These are phyloP conservation scores for Tardiomyces depauwii DNA, from an alignment of 1,139 yeast genomes.

Conservation along the genomic window DNA sequence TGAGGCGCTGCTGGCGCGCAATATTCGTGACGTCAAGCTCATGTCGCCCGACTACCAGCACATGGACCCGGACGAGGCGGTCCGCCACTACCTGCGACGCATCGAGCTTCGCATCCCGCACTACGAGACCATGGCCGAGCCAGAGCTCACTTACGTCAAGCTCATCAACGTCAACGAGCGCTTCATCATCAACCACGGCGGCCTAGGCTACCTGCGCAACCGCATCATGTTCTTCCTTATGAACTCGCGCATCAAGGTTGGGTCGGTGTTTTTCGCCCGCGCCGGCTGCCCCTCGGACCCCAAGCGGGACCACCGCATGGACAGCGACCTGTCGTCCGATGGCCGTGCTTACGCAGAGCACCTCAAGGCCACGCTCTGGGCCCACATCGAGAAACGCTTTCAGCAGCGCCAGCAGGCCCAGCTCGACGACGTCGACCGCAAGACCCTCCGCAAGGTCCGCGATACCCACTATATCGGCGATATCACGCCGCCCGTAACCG, in stretches of 20 bases:
- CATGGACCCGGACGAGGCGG: constrained; percentile 45
- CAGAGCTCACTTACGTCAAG: constrained; percentile 59
- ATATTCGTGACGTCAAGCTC: constrained; percentile 69
- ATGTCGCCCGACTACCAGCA: constrained; percentile 80
- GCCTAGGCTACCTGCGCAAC: constrained; percentile 78
- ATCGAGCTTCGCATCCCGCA: constrained; percentile 33
- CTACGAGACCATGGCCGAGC: constrained; percentile 34
- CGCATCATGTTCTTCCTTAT: constrained; percentile 82
- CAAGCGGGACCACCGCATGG: constrained; percentile 24
- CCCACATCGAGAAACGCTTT: constrained; percentile 36
- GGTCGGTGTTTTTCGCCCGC: constrained; percentile 81
- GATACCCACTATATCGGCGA: background rate
- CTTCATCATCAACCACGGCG: constrained; percentile 67
- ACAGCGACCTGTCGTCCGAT: constrained; percentile 25
- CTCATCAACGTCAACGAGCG: constrained; percentile 84
- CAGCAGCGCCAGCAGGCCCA: constrained; percentile 50
- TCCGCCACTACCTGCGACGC: constrained; percentile 32
- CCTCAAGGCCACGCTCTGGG: constrained; percentile 30
- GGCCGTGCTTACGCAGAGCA: constrained; percentile 30
- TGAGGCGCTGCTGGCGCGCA: constrained; percentile 53
- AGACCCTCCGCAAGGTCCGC: background rate
- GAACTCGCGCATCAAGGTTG: constrained; percentile 76
- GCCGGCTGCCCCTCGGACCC: constrained; percentile 25
- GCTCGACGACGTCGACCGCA: constrained; percentile 35
- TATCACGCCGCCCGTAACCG: constrained; percentile 11